Conservation (phyloP, 2,329 filamentous ascomycete genomes). For the Blastomyces silverae region DNA sequence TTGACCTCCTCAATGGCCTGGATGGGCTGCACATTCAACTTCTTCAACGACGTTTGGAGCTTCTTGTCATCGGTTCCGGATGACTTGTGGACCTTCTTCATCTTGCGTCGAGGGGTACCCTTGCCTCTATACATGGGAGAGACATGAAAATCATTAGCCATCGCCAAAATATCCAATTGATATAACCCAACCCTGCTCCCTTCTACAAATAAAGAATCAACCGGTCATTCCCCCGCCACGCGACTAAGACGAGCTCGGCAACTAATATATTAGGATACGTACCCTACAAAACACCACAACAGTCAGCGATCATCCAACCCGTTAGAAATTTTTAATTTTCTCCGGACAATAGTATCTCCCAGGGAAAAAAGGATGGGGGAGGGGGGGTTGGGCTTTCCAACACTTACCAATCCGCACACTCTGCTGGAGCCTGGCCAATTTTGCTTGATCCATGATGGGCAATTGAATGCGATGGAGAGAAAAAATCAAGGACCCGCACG, state of each 20-base stretch:
- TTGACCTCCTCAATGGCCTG: slow-evolving; percentile 99
- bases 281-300: slow-evolving; percentile 24
- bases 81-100: slow-evolving; percentile 94
- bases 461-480: slow-evolving; percentile 8
- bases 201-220: not conserved
- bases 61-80: slow-evolving; percentile 98
- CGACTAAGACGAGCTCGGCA: not conserved
- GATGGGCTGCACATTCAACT: slow-evolving; percentile 99
- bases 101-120: slow-evolving; percentile 93
- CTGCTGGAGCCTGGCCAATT: slow-evolving; percentile 60
- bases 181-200: not conserved
- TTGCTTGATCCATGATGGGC: slow-evolving; percentile 57
- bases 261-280: slow-evolving; percentile 22
- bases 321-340: not conserved
- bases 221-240: not conserved
- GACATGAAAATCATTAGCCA: slow-evolving; percentile 17
- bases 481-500: not conserved
- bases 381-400: not conserved
- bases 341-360: not conserved
- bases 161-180: not conserved
- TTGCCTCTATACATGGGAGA: slow-evolving; percentile 62
- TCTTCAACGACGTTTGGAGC: slow-evolving; percentile 94
- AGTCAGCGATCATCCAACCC: slow-evolving; percentile 21
- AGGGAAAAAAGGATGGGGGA: not conserved
- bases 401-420: slow-evolving; percentile 63